phyloP scores from a whole-genome alignment of 129 eudicot species.

The Flaveria trinervia region DNA sequence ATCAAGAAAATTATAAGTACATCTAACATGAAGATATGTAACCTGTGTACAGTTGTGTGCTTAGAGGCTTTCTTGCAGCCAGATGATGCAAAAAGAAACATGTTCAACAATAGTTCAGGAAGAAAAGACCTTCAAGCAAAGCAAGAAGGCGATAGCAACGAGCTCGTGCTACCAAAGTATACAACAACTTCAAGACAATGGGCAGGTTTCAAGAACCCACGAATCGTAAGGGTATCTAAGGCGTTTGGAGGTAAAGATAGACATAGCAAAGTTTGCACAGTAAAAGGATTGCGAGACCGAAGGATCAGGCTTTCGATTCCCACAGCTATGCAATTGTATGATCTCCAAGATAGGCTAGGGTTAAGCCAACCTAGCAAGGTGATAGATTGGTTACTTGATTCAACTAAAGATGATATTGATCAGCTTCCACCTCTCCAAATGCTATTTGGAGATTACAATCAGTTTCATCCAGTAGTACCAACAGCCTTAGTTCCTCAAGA shows the following conservation, averaged over 20 bases:
- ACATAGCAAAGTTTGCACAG: slow-evolving; percentile 88
- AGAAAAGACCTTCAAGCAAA: slow-evolving; percentile 38
- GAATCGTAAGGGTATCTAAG: slow-evolving; percentile 86
- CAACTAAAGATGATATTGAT: slow-evolving; percentile 73
- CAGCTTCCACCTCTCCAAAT: slow-evolving; percentile 84
- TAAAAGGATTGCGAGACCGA: slow-evolving; percentile 83
- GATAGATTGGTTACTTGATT: slow-evolving; percentile 89
- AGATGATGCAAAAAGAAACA: slow-evolving; percentile 51
- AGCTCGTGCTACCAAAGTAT: slow-evolving; percentile 33
- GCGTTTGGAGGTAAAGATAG: slow-evolving; percentile 92
- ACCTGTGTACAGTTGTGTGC: slow-evolving; percentile 34
- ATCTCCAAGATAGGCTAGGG: slow-evolving; percentile 84
- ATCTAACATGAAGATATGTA: slow-evolving; percentile 25
- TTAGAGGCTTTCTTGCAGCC: slow-evolving; percentile 46
- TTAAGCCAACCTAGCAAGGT: slow-evolving; percentile 89
- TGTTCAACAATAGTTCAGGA: slow-evolving; percentile 53
- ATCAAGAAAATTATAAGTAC: background rate
- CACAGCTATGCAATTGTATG: slow-evolving; percentile 84
- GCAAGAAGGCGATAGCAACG: slow-evolving; percentile 51
- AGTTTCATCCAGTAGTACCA: slow-evolving; percentile 34
- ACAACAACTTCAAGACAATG: slow-evolving; percentile 68
- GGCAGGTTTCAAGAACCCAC: slow-evolving; percentile 78
- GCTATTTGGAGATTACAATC: slow-evolving; percentile 52
- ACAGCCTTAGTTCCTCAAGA: slow-evolving; percentile 38
- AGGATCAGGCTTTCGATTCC: slow-evolving; percentile 87